These are phyloP conservation scores for Betula pendula DNA, from an alignment of 306 rosid genomes.

Conservation along the genomic window DNA sequence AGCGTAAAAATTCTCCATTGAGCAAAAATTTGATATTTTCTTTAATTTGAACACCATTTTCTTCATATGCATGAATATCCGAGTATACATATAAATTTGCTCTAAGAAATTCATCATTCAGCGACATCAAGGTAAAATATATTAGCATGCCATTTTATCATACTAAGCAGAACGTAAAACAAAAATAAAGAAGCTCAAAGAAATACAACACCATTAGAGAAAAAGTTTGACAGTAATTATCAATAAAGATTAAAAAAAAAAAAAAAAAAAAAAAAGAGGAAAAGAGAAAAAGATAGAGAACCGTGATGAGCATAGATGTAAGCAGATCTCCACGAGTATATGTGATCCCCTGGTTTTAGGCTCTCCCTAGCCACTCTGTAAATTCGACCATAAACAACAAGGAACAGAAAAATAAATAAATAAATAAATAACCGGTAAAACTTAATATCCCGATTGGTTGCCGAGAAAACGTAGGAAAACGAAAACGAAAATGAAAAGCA, in stretches of 20 bases:
- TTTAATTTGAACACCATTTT: not conserved
- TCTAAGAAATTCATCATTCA: not conserved
- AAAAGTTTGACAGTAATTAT: too few relatives aligned
- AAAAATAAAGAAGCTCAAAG: not conserved
- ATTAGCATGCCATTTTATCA: not conserved
- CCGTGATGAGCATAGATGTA: slow-evolving; percentile 96
- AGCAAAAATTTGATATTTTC: not conserved
- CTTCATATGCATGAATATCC: too few relatives aligned
- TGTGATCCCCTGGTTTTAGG: slow-evolving; percentile 86
- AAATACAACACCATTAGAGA: not conserved
- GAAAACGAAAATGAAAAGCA: not conserved
- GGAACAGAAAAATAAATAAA: not conserved
- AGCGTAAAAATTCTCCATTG: not conserved
- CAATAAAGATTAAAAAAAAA: too few relatives aligned
- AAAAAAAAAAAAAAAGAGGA: too few relatives aligned
- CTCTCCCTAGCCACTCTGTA: slow-evolving; percentile 56
- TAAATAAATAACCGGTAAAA: not conserved
- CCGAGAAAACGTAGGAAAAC: not conserved
- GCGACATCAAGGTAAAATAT: not conserved
- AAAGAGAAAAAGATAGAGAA: slow-evolving; percentile 25
- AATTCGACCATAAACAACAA: not conserved
- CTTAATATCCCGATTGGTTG: not conserved
- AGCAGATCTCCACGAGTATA: slow-evolving; percentile 87
- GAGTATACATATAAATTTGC: not conserved
- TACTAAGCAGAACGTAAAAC: not conserved